phyloP scores from a whole-genome alignment of 208 protist species.

The Acanthamoeba healyi region DNA sequence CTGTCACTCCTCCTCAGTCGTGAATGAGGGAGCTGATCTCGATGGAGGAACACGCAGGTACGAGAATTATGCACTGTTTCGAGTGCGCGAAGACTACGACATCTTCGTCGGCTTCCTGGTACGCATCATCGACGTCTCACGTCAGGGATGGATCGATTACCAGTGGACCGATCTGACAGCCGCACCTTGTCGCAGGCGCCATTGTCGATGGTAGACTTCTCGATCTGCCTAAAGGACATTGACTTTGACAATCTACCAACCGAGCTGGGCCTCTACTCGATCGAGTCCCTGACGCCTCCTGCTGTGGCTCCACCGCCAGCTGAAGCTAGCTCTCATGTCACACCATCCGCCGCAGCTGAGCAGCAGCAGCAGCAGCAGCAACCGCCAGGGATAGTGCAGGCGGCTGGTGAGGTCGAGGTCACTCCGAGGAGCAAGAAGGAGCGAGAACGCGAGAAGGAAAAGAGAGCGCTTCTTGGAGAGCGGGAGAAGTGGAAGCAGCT shows the following conservation, averaged over 20 bases:
- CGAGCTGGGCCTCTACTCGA: conserved; percentile 31
- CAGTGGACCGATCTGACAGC: too few species aligned
- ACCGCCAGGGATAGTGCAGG: background rate
- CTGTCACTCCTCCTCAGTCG: too few species aligned
- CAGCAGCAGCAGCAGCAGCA: background rate
- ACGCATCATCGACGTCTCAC: background rate
- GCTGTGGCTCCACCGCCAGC: background rate
- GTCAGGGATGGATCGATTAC: too few species aligned
- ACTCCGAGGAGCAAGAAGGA: background rate
- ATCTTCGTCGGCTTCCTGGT: conserved; percentile 53
- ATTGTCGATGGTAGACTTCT: conserved; percentile 43
- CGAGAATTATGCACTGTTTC: conserved; percentile 28
- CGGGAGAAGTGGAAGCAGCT: conserved; percentile 19
- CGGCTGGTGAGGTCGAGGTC: background rate
- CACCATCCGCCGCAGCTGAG: background rate
- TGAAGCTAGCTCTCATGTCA: background rate
- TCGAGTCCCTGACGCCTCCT: background rate
- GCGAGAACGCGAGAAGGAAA: background rate
- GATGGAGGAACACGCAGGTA: background rate
- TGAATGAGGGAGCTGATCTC: background rate
- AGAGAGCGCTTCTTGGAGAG: background rate
- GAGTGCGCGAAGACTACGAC: conserved; percentile 17
- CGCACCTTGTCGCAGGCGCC: background rate
- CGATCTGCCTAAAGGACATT: conserved; percentile 51
- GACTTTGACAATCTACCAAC: conserved; percentile 54